Evolutionary conservation across 2,329 filamentous ascomycete genomes (phyloP), one percentile per base, ranked within the genome.

Genomic region (Fusarium burgessii): DNA sequence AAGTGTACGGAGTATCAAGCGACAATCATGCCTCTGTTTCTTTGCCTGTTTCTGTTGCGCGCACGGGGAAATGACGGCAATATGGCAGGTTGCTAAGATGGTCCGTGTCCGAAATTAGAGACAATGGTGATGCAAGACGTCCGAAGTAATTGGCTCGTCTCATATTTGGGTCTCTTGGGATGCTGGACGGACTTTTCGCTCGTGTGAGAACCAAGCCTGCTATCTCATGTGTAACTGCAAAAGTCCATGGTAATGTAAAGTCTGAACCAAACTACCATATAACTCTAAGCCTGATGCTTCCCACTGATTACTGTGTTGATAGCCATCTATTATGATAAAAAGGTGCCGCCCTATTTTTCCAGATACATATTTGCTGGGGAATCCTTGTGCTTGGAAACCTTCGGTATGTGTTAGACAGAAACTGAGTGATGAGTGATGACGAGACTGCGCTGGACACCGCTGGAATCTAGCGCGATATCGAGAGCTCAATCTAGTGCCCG

Each of bases 71-170:
- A 57, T 56, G 65, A 55, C 60, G 47, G 62, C 41, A 64, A 71
- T 72, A 66, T 67, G 38, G 62, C 42, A 66, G 56, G 47, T 43
- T 55, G 56, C 55, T 47, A 57, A 70, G 69, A 62, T 69, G 71
- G 66, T 55, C 73, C 59, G 66, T 72, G 73, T 63, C 64, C 41
- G 52, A 60, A 59, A 66, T 69, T 38, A 71, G 62, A 74, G 69
- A 63, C 61, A 74, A 58, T 71, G 62, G 61, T 75, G 73, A 68
- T 61, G 68, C 70, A 60, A 64, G 56, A 59, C 42, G 62, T 40
- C 15, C 38, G 45, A 66, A 36, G 29, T 65, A 50, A 75, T 75
- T 75, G 71, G 71, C 49, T 62, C 58, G 62, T 66, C 58, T 64
- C 45, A 61, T 42, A 68, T 67, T 62, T 59, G 61, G 66, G 40